Conservation (phyloP, 2,329 filamentous ascomycete species). For the Pseudocercospora macadamiae region DNA sequence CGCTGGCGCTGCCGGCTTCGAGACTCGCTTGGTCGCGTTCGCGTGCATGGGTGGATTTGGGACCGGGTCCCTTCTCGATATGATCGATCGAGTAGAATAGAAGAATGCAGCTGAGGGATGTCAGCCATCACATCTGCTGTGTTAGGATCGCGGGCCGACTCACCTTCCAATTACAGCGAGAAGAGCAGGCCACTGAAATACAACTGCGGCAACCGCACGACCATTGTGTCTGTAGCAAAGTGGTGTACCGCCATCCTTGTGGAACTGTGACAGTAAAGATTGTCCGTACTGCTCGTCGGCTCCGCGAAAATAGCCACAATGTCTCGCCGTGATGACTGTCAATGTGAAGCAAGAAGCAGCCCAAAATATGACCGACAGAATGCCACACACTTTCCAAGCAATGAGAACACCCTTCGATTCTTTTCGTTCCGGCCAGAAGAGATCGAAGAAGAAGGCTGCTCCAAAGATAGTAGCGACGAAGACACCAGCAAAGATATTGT, state of each 20-base stretch:
- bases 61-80: conserved; percentile 42
- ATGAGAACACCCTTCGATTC: conserved; percentile 54
- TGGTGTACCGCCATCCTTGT: conserved; percentile 43
- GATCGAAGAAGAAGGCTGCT: conserved; percentile 63
- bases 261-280: conserved; percentile 34
- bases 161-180: conserved; percentile 53
- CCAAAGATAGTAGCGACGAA: conserved; percentile 62
- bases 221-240: conserved; percentile 54
- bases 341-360: conserved; percentile 54
- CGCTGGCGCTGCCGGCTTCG: conserved; percentile 3
- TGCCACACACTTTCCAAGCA: conserved; percentile 58
- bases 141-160: conserved; percentile 9
- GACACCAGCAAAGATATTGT: conserved; percentile 63
- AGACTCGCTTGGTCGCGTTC: neutral
- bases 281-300: conserved; percentile 37
- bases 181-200: conserved; percentile 58
- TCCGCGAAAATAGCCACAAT: conserved; percentile 51
- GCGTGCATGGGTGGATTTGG: conserved; percentile 43
- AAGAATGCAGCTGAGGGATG: conserved; percentile 40
- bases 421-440: conserved; percentile 61
- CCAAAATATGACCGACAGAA: conserved; percentile 53
- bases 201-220: conserved; percentile 54
- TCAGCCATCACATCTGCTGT: neutral
- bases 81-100: conserved; percentile 45
- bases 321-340: conserved; percentile 55